These are phyloP conservation scores for Apiospora phragmitis DNA, from an alignment of 2,329 filamentous ascomycete species.

Conservation along the genomic window DNA sequence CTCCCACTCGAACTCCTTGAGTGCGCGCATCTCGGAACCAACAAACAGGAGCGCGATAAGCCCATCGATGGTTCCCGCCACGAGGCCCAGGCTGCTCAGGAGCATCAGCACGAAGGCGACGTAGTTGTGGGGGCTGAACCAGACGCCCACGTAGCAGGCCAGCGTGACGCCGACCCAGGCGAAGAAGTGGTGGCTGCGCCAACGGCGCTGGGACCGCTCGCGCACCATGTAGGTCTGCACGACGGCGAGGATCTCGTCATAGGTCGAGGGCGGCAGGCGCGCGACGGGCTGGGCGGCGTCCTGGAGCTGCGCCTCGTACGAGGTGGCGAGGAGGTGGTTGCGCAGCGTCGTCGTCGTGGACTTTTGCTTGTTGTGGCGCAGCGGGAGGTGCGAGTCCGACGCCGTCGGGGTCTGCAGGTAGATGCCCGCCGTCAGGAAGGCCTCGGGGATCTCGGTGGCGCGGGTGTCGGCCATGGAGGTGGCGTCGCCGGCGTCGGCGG, in stretches of 20 bases:
- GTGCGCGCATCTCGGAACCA: slow-evolving; percentile 74
- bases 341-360: not conserved
- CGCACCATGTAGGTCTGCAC: slow-evolving; percentile 68
- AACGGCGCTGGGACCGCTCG: slow-evolving; percentile 70
- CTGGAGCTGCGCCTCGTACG: slow-evolving; percentile 35
- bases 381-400: slow-evolving; percentile 23
- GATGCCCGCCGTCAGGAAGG: slow-evolving; percentile 34
- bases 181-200: slow-evolving; percentile 74
- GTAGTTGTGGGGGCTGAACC: slow-evolving; percentile 79
- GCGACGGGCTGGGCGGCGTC: slow-evolving; percentile 21
- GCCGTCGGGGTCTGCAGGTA: slow-evolving; percentile 41
- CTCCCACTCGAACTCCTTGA: slow-evolving; percentile 95
- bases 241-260: slow-evolving; percentile 73
- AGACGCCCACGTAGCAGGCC: slow-evolving; percentile 77
- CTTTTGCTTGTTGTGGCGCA: slow-evolving; percentile 19
- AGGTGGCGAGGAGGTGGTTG: slow-evolving; percentile 13
- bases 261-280: slow-evolving; percentile 50
- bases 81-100: slow-evolving; percentile 74
- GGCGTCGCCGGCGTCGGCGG: slow-evolving; percentile 22
- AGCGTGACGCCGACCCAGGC: slow-evolving; percentile 66
- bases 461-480: slow-evolving; percentile 15
- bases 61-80: slow-evolving; percentile 78
- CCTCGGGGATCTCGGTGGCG: slow-evolving; percentile 13
- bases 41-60: slow-evolving; percentile 87
- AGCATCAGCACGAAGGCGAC: slow-evolving; percentile 80